Evolutionary conservation across 441 rosid species (phyloP).

Genomic region (Erysimum cheiri): DNA sequence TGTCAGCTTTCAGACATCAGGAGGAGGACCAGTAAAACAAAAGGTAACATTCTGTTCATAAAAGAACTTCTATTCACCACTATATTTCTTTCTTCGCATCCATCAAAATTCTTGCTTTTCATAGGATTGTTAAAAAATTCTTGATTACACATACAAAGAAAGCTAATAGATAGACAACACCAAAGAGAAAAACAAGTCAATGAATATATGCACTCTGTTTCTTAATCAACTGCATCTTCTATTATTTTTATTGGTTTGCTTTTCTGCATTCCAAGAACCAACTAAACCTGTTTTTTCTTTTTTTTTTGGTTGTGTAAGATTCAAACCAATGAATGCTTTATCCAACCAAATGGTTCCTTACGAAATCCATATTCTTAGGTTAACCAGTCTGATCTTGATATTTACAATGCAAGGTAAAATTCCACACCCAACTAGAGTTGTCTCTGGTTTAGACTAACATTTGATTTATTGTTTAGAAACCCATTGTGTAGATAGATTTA

Average conservation of each 20-base stretch:
- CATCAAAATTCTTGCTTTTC: slow-evolving; percentile 13
- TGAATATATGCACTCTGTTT: slow-evolving; percentile 16
- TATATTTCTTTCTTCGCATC: not conserved
- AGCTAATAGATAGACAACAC: slow-evolving; percentile 5
- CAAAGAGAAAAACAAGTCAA: slow-evolving; percentile 8
- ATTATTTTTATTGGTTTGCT: not conserved
- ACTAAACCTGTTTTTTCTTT: not conserved
- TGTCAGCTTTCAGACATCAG: slow-evolving; percentile 7
- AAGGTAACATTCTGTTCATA: slow-evolving; percentile 18
- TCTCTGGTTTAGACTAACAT: not conserved
- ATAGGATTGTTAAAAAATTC: not conserved
- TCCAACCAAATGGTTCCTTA: not conserved
- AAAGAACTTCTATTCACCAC: not conserved
- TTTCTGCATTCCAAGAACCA: not conserved
- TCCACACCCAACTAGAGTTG: not conserved
- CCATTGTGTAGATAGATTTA: not conserved
- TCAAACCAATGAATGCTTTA: not conserved
- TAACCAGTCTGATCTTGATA: slow-evolving; percentile 6
- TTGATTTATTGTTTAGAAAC: slow-evolving; percentile 6
- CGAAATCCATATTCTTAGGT: not conserved
- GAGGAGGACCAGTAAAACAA: not conserved
- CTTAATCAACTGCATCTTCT: not conserved
- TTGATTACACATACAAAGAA: slow-evolving; percentile 12
- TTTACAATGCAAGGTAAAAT: not conserved
- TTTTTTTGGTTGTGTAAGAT: not conserved